Conservation (phyloP, 768 basidiomycete species). For the Macrolepiota dolichaula region DNA sequence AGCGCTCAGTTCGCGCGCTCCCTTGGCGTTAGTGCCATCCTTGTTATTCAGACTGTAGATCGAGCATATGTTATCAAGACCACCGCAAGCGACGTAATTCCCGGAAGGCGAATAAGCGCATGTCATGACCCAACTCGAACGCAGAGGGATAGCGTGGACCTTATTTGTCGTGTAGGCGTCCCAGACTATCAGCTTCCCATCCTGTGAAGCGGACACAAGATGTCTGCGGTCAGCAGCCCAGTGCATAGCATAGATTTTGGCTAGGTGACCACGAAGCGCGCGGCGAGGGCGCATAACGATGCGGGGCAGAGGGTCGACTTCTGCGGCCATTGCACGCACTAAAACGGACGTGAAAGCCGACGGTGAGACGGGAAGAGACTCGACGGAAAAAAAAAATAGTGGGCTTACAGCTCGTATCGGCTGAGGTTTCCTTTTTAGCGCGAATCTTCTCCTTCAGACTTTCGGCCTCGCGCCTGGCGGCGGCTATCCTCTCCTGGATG, state of each 20-base stretch:
- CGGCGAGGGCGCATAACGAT: slow-evolving; percentile 96
- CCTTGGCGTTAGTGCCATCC: slow-evolving; percentile 75
- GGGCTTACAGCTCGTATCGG: slow-evolving; percentile 92
- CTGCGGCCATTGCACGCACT: slow-evolving; percentile 99
- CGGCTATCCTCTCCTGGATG: slow-evolving; percentile 91
- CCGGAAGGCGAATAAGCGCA: slow-evolving; percentile 98
- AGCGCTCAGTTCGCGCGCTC: slow-evolving; percentile 92
- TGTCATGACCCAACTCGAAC: slow-evolving; percentile 99
- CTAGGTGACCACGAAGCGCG: slow-evolving; percentile 93
- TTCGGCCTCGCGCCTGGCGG: slow-evolving; percentile 95
- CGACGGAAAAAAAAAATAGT: slow-evolving; percentile 1
- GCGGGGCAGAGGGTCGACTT: slow-evolving; percentile 92
- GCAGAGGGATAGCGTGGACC: slow-evolving; percentile 97
- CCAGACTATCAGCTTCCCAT: slow-evolving; percentile 99
- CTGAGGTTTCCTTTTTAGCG: slow-evolving; percentile 92
- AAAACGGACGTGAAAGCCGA: slow-evolving; percentile 12
- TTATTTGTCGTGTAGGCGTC: slow-evolving; percentile 99
- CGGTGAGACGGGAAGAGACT: not conserved
- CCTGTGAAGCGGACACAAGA: slow-evolving; percentile 98
- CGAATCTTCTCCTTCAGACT: slow-evolving; percentile 98
- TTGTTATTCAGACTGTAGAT: slow-evolving; percentile 93
- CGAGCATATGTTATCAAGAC: slow-evolving; percentile 98
- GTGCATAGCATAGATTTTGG: slow-evolving; percentile 99
- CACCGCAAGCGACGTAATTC: slow-evolving; percentile 97
- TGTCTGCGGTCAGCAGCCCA: slow-evolving; percentile 98